Evolutionary conservation across 2,329 filamentous ascomycete genomes (phyloP).

Genomic region (Aspergillus thermomutatus): DNA sequence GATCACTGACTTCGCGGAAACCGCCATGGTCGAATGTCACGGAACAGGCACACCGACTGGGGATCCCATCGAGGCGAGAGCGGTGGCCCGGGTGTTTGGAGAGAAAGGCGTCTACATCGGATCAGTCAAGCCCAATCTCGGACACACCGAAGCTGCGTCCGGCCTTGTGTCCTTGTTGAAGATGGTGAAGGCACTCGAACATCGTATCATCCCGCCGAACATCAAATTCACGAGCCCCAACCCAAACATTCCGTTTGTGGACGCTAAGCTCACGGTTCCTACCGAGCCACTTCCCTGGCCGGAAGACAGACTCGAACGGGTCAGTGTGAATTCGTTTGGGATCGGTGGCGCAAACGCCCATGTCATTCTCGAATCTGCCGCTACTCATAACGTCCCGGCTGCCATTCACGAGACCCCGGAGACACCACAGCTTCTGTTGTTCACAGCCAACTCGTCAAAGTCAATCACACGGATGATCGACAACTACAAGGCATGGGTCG

Average conservation of each 20-base stretch:
- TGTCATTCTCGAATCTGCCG: constrained; percentile 3
- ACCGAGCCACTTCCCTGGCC: constrained; percentile 16
- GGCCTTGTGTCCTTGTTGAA: constrained; percentile 10
- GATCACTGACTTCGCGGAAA: not conserved
- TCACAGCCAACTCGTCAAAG: constrained; percentile 20
- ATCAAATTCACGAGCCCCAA: constrained; percentile 19
- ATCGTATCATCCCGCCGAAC: constrained; percentile 12
- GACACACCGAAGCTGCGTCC: constrained; percentile 10
- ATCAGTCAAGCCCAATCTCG: constrained; percentile 13
- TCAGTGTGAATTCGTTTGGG: constrained; percentile 27
- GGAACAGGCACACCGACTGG: constrained; percentile 4
- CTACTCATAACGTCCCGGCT: not conserved
- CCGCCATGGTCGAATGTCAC: constrained; percentile 3
- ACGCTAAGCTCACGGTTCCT: constrained; percentile 2
- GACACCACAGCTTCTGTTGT: constrained; percentile 14
- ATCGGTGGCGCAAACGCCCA: constrained; percentile 10
- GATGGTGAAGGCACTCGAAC: constrained; percentile 8
- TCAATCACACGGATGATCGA: constrained; percentile 21
- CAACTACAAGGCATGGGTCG: constrained; percentile 17
- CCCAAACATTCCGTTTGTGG: constrained; percentile 11
- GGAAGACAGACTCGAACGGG: constrained; percentile 6
- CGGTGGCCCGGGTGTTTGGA: constrained; percentile 1
- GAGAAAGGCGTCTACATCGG: not conserved
- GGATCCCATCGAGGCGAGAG: not conserved
- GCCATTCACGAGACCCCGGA: not conserved